Conservation (phyloP, 495 filamentous ascomycete genomes). For the Penicillium canescens region DNA sequence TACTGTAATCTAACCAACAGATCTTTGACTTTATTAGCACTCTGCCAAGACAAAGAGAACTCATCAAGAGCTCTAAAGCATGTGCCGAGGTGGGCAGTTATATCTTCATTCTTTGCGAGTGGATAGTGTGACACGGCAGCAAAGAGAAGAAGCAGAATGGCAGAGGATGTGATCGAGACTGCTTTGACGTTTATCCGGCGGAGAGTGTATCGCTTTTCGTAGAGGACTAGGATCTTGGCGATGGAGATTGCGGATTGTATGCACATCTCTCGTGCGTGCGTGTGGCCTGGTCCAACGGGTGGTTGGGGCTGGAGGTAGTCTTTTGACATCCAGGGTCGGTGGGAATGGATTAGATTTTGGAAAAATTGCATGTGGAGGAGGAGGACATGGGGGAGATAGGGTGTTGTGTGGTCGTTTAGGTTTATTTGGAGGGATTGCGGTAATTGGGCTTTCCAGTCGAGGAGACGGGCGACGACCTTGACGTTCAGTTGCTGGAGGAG, state of each 20-base stretch:
- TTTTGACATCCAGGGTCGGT: slow-evolving; percentile 31
- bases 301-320: slow-evolving; percentile 19
- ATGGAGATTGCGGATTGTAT: slow-evolving; percentile 28
- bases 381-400: slow-evolving; percentile 31
- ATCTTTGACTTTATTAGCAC: slow-evolving; percentile 17
- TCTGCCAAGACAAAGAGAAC: slow-evolving; percentile 17
- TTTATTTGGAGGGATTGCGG: slow-evolving; percentile 23
- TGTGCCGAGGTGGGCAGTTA: slow-evolving; percentile 7
- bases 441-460: slow-evolving; percentile 26
- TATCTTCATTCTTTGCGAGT: neutral
- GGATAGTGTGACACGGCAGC: slow-evolving; percentile 3
- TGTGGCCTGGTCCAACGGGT: slow-evolving; percentile 18
- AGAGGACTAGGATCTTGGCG: slow-evolving; percentile 28
- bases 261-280: slow-evolving; percentile 27
- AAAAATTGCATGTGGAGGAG: slow-evolving; percentile 37
- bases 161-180: slow-evolving; percentile 26
- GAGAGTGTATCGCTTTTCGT: slow-evolving; percentile 43
- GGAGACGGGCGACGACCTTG: slow-evolving; percentile 20
- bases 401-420: slow-evolving; percentile 9
- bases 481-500: slow-evolving; percentile 18
- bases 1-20: slow-evolving; percentile 14
- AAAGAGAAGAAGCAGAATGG: slow-evolving; percentile 18
- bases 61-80: slow-evolving; percentile 25
- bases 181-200: slow-evolving; percentile 19
- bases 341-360: slow-evolving; percentile 23